A percentile compares a stretch with the other conserved stretches of the same genome.
These are phyloP conservation scores for Dictyostelium discoideum DNA, from an alignment of 78 protist species.

Conservation along the genomic window DNA sequence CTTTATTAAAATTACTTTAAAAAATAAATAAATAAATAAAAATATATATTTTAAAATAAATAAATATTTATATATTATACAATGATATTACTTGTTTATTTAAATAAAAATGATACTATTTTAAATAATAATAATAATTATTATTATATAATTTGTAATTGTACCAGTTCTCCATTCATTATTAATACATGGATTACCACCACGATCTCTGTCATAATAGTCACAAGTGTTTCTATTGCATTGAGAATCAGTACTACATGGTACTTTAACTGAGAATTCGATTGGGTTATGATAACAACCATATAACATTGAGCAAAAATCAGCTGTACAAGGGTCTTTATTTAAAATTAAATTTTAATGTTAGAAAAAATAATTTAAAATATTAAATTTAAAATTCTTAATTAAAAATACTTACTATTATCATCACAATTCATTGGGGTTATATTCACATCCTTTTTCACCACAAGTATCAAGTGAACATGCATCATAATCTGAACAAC, in stretches of 20 bases:
- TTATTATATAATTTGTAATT: background rate
- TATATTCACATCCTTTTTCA: background rate
- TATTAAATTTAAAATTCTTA: too few relatives aligned
- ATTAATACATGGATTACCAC: conserved; percentile 2
- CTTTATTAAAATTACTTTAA: background rate
- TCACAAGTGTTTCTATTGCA: conserved; percentile 9
- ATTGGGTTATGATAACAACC: conserved; percentile 15
- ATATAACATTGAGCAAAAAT: background rate
- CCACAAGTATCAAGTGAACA: background rate
- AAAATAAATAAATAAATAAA: too few relatives aligned
- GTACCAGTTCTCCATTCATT: background rate
- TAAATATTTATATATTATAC: too few relatives aligned
- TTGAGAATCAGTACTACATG: background rate
- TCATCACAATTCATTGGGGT: background rate
- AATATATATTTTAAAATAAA: too few relatives aligned
- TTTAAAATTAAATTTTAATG: too few relatives aligned
- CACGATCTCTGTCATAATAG: background rate
- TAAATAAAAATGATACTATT: too few relatives aligned
- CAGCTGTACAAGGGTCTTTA: background rate
- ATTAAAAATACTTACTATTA: background rate
- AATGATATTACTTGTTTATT: too few relatives aligned
- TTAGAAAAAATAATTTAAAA: too few relatives aligned
- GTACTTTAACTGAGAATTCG: background rate
- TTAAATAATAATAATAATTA: too few relatives aligned
- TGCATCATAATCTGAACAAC: background rate